These are phyloP conservation scores for Dianthus caryophyllus DNA, from an alignment of 148 eudicot genomes.

Conservation along the genomic window DNA sequence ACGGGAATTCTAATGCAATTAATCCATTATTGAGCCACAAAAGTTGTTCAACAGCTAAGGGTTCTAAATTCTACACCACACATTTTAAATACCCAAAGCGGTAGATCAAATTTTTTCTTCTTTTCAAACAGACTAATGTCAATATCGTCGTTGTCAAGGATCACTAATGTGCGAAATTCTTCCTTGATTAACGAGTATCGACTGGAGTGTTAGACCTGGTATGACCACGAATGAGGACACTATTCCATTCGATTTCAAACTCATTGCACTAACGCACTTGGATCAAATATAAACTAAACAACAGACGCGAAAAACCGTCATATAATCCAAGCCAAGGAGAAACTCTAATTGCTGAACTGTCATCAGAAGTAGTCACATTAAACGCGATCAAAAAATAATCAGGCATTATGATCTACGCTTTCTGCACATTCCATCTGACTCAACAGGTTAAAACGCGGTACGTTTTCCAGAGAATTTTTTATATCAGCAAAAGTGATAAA, in stretches of 20 bases:
- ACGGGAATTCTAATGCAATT: not conserved
- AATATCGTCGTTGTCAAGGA: not conserved
- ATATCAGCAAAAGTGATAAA: not conserved
- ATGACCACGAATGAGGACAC: not conserved
- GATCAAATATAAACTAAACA: not conserved
- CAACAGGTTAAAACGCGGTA: no score
- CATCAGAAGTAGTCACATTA: not conserved
- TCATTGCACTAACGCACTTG: not conserved
- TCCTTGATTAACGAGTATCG: no score
- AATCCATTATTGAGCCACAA: conserved; percentile 7
- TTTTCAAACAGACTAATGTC: not conserved
- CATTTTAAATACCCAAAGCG: not conserved
- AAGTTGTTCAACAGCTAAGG: not conserved
- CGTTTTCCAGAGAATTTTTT: not conserved
- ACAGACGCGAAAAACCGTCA: not conserved
- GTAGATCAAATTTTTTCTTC: not conserved
- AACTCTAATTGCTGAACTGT: not conserved
- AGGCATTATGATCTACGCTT: not conserved
- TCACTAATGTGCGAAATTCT: no score
- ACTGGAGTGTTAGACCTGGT: no score
- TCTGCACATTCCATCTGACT: no score
- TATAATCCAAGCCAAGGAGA: not conserved
- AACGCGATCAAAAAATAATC: not conserved
- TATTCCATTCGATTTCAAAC: not conserved
- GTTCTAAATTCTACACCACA: not conserved